Percentiles rank a stretch among this genome's conserved stretches.
Evolutionary conservation across 2,329 filamentous ascomycete species (phyloP).

Genomic region (Colletotrichum sp.): DNA sequence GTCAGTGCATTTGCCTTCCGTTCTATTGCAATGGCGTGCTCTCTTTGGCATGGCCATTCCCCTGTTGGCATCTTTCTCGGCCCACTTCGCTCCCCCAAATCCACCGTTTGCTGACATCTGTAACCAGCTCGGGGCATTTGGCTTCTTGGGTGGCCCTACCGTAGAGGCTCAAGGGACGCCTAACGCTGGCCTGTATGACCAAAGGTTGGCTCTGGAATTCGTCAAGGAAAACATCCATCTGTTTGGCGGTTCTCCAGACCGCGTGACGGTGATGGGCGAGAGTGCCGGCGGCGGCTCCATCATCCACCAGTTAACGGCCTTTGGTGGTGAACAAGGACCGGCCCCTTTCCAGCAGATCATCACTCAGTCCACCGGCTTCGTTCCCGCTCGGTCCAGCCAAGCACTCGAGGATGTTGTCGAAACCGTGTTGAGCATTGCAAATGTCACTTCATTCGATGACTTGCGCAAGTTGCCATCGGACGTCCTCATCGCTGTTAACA

Average conservation of each 20-base stretch:
- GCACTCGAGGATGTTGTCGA: background rate
- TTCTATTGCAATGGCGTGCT: background rate
- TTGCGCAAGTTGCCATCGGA: background rate
- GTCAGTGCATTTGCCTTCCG: background rate
- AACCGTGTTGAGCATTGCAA: background rate
- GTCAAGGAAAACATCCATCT: background rate
- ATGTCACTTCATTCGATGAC: background rate
- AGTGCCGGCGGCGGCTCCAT: background rate
- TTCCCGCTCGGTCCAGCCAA: background rate
- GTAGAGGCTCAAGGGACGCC: background rate
- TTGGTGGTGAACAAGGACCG: background rate
- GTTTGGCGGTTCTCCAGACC: background rate
- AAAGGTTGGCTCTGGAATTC: background rate
- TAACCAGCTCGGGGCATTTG: background rate
- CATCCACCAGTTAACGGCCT: background rate
- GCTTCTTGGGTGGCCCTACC: background rate
- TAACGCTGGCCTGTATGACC: background rate
- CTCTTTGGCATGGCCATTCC: background rate
- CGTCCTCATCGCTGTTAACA: background rate
- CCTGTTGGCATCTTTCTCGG: background rate
- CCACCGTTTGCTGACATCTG: background rate
- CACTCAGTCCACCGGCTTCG: background rate
- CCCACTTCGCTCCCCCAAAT: background rate
- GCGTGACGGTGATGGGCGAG: background rate
- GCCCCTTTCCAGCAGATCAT: background rate